Base-by-base conservation (phyloP, 192 early-diverging fungal genomes). In the Dispira parvispora region DNA sequence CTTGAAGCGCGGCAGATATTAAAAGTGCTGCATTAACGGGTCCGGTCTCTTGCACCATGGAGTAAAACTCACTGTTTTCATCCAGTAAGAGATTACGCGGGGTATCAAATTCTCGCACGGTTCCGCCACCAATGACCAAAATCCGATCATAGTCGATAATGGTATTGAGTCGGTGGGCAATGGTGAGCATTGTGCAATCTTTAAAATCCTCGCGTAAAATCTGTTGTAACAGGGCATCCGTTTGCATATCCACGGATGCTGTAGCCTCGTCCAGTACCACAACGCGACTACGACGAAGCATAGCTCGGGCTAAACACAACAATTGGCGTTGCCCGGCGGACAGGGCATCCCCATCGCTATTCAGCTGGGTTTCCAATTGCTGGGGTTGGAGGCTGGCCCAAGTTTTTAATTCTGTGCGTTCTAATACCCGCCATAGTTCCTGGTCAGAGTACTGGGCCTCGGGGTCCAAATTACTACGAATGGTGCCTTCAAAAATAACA, bases 281-380 rank as follows among this genome's bases (percentile, higher is more conserved):
- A 52, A 90, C 80, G 46, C 74, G 82, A 42, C 80, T 76, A 45
- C 81, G 74, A 67, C 82, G 84, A 46, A 91, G 69, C 65, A 94
- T 66, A 13, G 89, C 89, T 56, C 91, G 79, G 0, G 90, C 88
- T 12, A 94, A 73, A 62, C 87, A 85, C 52, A 94, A 75, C 52
- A 94, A 65, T 76, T 94, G 91, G 38, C 88, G 75, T 71, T 94
- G 90, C 11, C 91, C 91, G 64, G 80, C 79, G 25, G 83, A 86
- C 63, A 91, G 82, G 74, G 90, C 90, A 32, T 79, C 77, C 28
- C 88, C 88, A 52, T 77, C 80, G 62, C 82, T 81, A 21, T 50
- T 47, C n/a, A 74, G 64, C 16, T 60, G 65, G 68, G 69, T 67
- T 10, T 73, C 71, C 20, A 76, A 62, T 23, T 49, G n/a, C 2